Evolutionary conservation across 495 filamentous ascomycete species (phyloP).

Genomic region (Lepidopterella palustris): DNA sequence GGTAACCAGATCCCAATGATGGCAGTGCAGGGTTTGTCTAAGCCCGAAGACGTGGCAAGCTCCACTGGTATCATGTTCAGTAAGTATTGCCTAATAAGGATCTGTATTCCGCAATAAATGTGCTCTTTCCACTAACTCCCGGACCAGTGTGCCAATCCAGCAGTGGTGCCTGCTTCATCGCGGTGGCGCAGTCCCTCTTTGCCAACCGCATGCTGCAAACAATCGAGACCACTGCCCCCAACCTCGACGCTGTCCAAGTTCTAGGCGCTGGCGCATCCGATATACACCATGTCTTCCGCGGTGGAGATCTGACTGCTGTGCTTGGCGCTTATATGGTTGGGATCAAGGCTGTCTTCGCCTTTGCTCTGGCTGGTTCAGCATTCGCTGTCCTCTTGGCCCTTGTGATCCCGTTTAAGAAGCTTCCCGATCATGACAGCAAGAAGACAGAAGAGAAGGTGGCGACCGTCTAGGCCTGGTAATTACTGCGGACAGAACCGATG

Average conservation of each 20-base stretch:
- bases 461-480: background rate
- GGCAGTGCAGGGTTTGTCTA: background rate
- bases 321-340: conserved; percentile 12
- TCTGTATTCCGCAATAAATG: background rate
- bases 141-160: conserved; percentile 9
- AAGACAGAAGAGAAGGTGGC: background rate
- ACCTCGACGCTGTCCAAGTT: conserved; percentile 5
- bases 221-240: background rate
- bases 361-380: conserved; percentile 4
- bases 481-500: background rate
- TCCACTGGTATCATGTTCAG: background rate
- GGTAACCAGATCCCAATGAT: background rate
- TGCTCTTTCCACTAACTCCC: background rate
- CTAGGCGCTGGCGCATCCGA: conserved; percentile 8
- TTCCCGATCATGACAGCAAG: conserved; percentile 7
- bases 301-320: conserved; percentile 1
- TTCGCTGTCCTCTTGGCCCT: conserved; percentile 2
- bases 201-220: conserved; percentile 11
- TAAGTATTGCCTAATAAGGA: conserved; percentile 5
- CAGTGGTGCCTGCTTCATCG: conserved; percentile 12
- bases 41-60: background rate
- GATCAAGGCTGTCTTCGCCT: conserved; percentile 10
- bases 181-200: conserved; percentile 13
- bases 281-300: conserved; percentile 3
- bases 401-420: conserved; percentile 11